Evolutionary conservation across 345 rosid species (phyloP), one percentile per base, ranked within the genome.

Genomic region (Populus euphratica): DNA sequence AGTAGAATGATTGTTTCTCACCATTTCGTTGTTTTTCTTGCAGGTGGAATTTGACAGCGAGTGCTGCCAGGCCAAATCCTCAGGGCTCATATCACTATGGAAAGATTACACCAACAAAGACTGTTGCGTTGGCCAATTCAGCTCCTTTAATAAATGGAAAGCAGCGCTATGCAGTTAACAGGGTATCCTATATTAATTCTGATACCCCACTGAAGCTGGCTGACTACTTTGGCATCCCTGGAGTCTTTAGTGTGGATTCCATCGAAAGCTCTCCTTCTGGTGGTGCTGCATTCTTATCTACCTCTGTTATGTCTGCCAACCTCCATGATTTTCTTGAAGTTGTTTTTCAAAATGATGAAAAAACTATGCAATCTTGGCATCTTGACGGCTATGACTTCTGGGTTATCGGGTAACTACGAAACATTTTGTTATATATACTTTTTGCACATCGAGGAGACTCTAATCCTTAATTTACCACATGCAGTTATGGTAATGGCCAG

Each of bases 21-120:
- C 70, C 50, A 8, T 64, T n/a, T 75, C 14, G n/a, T 14, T 23
- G 25, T 38, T 76, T 56, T 77, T 21, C 59, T 68, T 76, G 77
- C 67, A 90, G 94, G 87, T 89, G 97, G 97, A 94, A 94, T 81
- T 86, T 94, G 82, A 94, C 97, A 6, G 91, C 97, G 63, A 94
- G 85, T 83, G 97, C 97, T 72, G 97, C 98, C 27, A 91, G 98
- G 79, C 97, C 97, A n/a, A 94, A 94, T 77, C 98, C 98, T 73
- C 97, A 94, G 81, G 98, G 98, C 13, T 94, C 98, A 1, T 94
- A 35, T 83, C 98, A 94, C 70, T 94, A 94, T 6, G 98, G 98
- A 76, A 83, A 62, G 75, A 90, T 94, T 73, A 71, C 36, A 14
- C 44, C 89, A 21, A 86, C 93, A 3, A 88, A 80, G 85, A 85